Evolutionary conservation across 139 green algal genomes (phyloP).

Genomic region (Auxenochlorella protothecoides): DNA sequence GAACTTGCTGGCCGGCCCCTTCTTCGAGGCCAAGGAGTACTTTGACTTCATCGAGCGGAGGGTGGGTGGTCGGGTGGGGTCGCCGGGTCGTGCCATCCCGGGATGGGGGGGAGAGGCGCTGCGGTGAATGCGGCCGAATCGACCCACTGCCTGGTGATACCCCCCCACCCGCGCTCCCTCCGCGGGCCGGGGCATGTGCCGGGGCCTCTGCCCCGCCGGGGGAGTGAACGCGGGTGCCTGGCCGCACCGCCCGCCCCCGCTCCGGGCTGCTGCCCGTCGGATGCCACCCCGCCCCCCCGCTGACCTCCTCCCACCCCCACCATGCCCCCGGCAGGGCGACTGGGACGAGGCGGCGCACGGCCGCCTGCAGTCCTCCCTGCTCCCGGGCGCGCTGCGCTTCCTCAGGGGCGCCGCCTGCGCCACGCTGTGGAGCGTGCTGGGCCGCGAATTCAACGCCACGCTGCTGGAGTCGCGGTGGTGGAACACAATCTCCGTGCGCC

Average conservation of each 20-base stretch:
- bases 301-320: not conserved
- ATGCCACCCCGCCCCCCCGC: not conserved
- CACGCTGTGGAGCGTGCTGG: slow-evolving; percentile 23
- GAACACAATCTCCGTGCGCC: not conserved
- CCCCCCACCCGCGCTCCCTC: too few species aligned
- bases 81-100: too few species aligned
- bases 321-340: slow-evolving; percentile 10
- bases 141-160: too few species aligned
- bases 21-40: slow-evolving; percentile 70
- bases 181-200: too few species aligned
- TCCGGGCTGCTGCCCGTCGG: too few species aligned
- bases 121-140: too few species aligned
- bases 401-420: slow-evolving; percentile 36
- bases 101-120: too few species aligned
- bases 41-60: slow-evolving; percentile 51
- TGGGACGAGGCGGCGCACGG: slow-evolving; percentile 9
- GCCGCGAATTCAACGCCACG: not conserved
- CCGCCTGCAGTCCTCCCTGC: slow-evolving; percentile 16
- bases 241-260: too few species aligned
- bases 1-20: slow-evolving; percentile 73
- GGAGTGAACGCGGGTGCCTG: too few species aligned
- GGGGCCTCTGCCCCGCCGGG: too few species aligned
- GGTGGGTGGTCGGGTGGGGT: slow-evolving; percentile 2
- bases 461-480: slow-evolving; percentile 14
- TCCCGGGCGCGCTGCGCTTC: slow-evolving; percentile 26